phyloP scores from a whole-genome alignment of 805 yeast genomes.

The Starmerella stigmatis region DNA sequence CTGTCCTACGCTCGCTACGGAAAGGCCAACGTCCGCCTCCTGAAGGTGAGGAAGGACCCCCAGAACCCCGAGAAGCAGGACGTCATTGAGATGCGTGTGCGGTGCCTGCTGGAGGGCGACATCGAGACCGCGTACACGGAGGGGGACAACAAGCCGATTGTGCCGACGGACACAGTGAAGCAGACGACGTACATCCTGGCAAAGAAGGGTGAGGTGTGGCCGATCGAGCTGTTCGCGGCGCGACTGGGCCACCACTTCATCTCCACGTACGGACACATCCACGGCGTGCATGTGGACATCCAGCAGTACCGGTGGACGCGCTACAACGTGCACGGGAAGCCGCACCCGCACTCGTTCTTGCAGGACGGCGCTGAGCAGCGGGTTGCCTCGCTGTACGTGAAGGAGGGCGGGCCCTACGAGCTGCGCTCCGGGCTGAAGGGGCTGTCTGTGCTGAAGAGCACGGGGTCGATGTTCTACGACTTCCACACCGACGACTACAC shows the following conservation, averaged over 20 bases:
- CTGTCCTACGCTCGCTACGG: slow-evolving; percentile 45
- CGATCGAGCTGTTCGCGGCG: slow-evolving; percentile 82
- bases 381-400: slow-evolving; percentile 34
- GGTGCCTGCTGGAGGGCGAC: slow-evolving; percentile 62
- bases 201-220: slow-evolving; percentile 74
- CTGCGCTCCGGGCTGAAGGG: slow-evolving; percentile 65
- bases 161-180: slow-evolving; percentile 89
- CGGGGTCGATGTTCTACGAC: slow-evolving; percentile 88
- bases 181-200: slow-evolving; percentile 80
- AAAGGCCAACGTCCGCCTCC: slow-evolving; percentile 83
- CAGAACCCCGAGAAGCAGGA: slow-evolving; percentile 64
- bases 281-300: slow-evolving; percentile 57
- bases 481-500: slow-evolving; percentile 81
- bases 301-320: slow-evolving; percentile 74
- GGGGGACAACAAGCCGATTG: slow-evolving; percentile 81
- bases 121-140: slow-evolving; percentile 73
- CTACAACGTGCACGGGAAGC: slow-evolving; percentile 58
- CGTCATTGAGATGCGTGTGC: slow-evolving; percentile 75
- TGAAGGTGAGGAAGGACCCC: slow-evolving; percentile 76
- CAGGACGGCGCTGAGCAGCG: slow-evolving; percentile 79
- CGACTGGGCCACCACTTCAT: slow-evolving; percentile 74
- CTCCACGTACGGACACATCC: slow-evolving; percentile 63
- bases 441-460: slow-evolving; percentile 75
- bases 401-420: slow-evolving; percentile 37
- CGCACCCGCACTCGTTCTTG: slow-evolving; percentile 73